phyloP scores from a whole-genome alignment of 805 yeast genomes.

The Kuraishia capsulata region DNA sequence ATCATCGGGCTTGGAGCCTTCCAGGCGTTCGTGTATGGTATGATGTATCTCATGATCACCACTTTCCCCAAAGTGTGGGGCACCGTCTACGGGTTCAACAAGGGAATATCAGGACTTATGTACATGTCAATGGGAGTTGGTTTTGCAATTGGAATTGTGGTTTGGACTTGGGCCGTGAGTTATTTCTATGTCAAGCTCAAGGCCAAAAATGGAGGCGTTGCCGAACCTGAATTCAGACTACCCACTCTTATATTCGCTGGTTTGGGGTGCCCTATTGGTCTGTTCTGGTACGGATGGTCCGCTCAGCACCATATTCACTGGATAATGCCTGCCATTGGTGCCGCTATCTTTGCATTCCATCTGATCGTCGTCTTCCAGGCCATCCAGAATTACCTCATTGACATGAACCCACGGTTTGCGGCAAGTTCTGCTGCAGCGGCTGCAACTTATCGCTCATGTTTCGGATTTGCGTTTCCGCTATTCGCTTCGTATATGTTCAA shows the following conservation, averaged over 20 bases:
- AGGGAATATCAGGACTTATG: constrained; percentile 48
- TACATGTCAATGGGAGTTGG: constrained; percentile 52
- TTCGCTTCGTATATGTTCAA: constrained; percentile 52
- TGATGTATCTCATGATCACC: constrained; percentile 53
- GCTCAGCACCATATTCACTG: constrained; percentile 47
- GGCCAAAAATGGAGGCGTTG: constrained; percentile 37
- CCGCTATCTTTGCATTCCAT: constrained; percentile 49
- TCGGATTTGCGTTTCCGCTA: constrained; percentile 65
- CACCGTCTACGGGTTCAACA: constrained; percentile 32
- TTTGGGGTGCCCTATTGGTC: constrained; percentile 45
- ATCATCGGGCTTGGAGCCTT: constrained; percentile 52
- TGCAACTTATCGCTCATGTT: constrained; percentile 53
- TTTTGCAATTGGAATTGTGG: constrained; percentile 34
- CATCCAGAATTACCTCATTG: constrained; percentile 61
- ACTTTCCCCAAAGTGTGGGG: constrained; percentile 49
- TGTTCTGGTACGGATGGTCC: constrained; percentile 69
- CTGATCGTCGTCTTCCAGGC: constrained; percentile 58
- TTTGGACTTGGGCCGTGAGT: constrained; percentile 39
- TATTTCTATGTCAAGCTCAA: constrained; percentile 26
- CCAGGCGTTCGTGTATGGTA: constrained; percentile 60
- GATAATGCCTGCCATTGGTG: constrained; percentile 58
- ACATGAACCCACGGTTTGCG: constrained; percentile 57
- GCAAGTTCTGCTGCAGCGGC: constrained; percentile 68
- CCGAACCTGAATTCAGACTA: constrained; percentile 54
- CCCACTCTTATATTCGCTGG: constrained; percentile 43